Percentiles rank a stretch among this genome's conserved stretches.
phyloP scores from a whole-genome alignment of 2,329 filamentous ascomycete genomes.

The Hymenotorrendiella dingleyae region DNA sequence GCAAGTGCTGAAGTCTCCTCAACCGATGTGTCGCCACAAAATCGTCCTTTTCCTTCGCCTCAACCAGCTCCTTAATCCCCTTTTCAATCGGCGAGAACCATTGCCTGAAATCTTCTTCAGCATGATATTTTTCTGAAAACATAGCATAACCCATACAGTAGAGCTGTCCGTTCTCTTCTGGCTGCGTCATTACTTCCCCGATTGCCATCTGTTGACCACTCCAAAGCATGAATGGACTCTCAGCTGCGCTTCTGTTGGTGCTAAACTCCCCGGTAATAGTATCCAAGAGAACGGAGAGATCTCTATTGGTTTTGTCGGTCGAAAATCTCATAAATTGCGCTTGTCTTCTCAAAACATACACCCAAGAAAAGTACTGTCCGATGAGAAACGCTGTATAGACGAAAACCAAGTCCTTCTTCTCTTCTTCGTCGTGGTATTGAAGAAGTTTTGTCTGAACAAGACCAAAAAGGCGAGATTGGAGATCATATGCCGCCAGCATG shows the following conservation, averaged over 20 bases:
- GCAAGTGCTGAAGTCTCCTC: constrained; percentile 17
- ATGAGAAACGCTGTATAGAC: constrained; percentile 24
- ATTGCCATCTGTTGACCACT: constrained; percentile 26
- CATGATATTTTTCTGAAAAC: constrained; percentile 16
- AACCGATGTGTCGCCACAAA: constrained; percentile 13
- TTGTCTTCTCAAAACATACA: constrained; percentile 22
- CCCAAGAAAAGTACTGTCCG: constrained; percentile 25
- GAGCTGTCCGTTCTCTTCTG: constrained; percentile 17
- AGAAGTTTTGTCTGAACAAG: constrained; percentile 17
- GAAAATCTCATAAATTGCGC: constrained; percentile 24
- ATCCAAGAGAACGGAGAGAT: constrained; percentile 17
- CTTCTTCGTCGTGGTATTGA: constrained; percentile 11
- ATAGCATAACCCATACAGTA: constrained; percentile 22
- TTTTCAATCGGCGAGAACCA: constrained; percentile 18
- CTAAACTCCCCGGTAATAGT: constrained; percentile 16
- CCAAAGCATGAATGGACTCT: constrained; percentile 26
- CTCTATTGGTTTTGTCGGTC: constrained; percentile 20
- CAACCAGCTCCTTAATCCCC: constrained; percentile 11
- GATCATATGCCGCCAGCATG: constrained; percentile 20
- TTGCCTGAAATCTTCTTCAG: constrained; percentile 12
- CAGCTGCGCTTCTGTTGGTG: constrained; percentile 9
- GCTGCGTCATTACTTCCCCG: constrained; percentile 22
- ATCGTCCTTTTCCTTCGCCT: constrained; percentile 6
- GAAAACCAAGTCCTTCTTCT: constrained; percentile 19
- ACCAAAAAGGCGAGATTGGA: constrained; percentile 22